Evolutionary conservation across 345 rosid genomes (phyloP), one percentile per base, ranked within the genome.

Genomic region (Citropsis articulata): DNA sequence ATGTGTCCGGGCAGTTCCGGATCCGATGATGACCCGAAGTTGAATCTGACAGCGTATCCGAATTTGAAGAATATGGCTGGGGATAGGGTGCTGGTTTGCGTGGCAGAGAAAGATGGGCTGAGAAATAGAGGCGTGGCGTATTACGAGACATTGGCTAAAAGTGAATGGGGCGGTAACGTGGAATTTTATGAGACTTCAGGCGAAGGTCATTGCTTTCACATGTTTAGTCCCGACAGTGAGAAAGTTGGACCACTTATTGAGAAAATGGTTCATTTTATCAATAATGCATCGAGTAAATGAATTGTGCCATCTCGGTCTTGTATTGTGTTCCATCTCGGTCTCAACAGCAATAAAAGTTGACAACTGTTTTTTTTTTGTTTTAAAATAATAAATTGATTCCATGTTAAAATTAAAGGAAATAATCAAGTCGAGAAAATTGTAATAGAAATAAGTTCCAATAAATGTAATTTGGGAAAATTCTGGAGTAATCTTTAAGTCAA

Each of bases 41-140:
- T 84, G 75, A 84, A 81, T 28, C 89, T 89, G 67, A 71, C 19
- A 5, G 73, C 30, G 69, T 73, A 66, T 55, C 79, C 85, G 27
- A 80, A 90, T 24, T 62, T 85, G 80, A 62, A 36, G 25, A 84
- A 64, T 25, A 66, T 87, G 64, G 84, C 79, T 38, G 82, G 87
- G 50, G 78, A 79, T 9, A 83, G 57, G 77, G 79, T 83, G 30
- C 72, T 88, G 59, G 87, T 90, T 38, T 88, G 79, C 30, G 84
- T 88, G 57, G 89, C 88, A 0, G 89, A 78, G 79, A 84, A 82
- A 61, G 93, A 88, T 71, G 68, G 77, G 73, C 31, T 86, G 69
- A 83, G 76, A 73, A 53, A 74, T 33, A 80, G 84, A 64, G 89
- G 86, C 0, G 30, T 81, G 30, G 12, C 50, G 18, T 85, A 87